Evolutionary conservation across 2,329 filamentous ascomycete species (phyloP).

Genomic region (Fusarium sambucinum): DNA sequence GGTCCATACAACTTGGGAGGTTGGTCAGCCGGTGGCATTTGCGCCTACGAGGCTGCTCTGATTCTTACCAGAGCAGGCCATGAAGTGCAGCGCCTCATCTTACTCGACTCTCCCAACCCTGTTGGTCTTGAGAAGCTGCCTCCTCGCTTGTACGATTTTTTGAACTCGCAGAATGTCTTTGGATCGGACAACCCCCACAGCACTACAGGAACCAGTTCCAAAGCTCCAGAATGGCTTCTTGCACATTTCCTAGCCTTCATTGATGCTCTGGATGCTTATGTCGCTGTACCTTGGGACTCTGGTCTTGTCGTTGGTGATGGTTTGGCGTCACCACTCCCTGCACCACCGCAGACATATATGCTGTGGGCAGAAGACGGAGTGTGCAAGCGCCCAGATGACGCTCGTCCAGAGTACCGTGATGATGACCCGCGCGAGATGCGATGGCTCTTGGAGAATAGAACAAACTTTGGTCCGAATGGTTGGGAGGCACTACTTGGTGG

Average conservation of each 20-base stretch:
- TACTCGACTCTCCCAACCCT: slow-evolving; percentile 76
- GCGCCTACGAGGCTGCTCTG: slow-evolving; percentile 74
- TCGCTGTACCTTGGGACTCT: slow-evolving; percentile 66
- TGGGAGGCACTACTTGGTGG: slow-evolving; percentile 40
- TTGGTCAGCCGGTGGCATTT: slow-evolving; percentile 82
- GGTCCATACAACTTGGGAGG: slow-evolving; percentile 78
- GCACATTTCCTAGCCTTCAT: slow-evolving; percentile 79
- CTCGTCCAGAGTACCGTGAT: slow-evolving; percentile 60
- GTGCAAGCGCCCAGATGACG: slow-evolving; percentile 74
- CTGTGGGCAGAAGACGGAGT: slow-evolving; percentile 82
- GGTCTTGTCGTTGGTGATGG: slow-evolving; percentile 39
- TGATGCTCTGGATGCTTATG: slow-evolving; percentile 75
- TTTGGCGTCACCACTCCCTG: background rate
- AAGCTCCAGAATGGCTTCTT: slow-evolving; percentile 78
- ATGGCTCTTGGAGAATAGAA: slow-evolving; percentile 80
- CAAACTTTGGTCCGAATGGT: slow-evolving; percentile 65
- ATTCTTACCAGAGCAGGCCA: slow-evolving; percentile 70
- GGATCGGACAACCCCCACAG: background rate
- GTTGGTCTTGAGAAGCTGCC: slow-evolving; percentile 77
- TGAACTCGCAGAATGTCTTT: slow-evolving; percentile 77
- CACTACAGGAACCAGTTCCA: slow-evolving; percentile 64
- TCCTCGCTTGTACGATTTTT: slow-evolving; percentile 73
- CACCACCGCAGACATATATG: slow-evolving; percentile 68
- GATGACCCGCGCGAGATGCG: slow-evolving; percentile 71
- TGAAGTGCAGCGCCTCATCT: slow-evolving; percentile 68